phyloP scores from a whole-genome alignment of 768 basidiomycete species.

The Tricholomella constricta region DNA sequence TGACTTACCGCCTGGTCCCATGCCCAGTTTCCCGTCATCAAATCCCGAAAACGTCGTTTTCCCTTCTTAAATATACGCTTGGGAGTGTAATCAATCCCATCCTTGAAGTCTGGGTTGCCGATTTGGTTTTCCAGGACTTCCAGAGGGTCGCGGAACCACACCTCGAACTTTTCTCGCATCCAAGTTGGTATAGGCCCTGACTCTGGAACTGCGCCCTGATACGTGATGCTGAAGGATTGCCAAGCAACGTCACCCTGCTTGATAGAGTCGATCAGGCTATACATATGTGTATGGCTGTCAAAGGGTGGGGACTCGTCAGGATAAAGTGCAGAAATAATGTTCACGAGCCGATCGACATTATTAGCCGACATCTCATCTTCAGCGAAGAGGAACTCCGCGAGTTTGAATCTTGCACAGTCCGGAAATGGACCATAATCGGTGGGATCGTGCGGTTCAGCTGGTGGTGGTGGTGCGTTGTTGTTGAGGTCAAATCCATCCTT shows the following conservation, averaged over 20 bases:
- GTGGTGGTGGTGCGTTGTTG: neutral
- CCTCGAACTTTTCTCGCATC: slow-evolving; percentile 7
- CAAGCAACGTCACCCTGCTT: slow-evolving; percentile 28
- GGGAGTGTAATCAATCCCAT: slow-evolving; percentile 22
- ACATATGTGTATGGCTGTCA: slow-evolving; percentile 19
- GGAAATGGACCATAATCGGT: slow-evolving; percentile 9
- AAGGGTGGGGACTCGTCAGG: slow-evolving; percentile 17
- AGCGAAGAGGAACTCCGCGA: slow-evolving; percentile 12
- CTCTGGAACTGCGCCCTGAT: slow-evolving; percentile 22
- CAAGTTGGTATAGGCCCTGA: slow-evolving; percentile 5
- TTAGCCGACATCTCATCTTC: slow-evolving; percentile 13
- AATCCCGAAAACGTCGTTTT: slow-evolving; percentile 18
- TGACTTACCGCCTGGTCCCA: slow-evolving; percentile 23
- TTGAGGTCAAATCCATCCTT: neutral
- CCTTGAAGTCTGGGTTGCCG: slow-evolving; percentile 5
- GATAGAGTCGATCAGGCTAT: slow-evolving; percentile 27
- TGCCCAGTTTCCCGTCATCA: slow-evolving; percentile 28
- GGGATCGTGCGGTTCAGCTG: neutral
- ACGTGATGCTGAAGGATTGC: slow-evolving; percentile 26
- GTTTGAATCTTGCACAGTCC: slow-evolving; percentile 10
- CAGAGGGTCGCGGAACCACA: slow-evolving; percentile 8
- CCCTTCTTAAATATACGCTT: slow-evolving; percentile 17
- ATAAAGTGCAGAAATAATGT: slow-evolving; percentile 7
- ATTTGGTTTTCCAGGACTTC: neutral
- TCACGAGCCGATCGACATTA: slow-evolving; percentile 11